These are phyloP conservation scores for Cryptococcus sp. DNA, from an alignment of 1,284 basidiomycete genomes.

Conservation along the genomic window DNA sequence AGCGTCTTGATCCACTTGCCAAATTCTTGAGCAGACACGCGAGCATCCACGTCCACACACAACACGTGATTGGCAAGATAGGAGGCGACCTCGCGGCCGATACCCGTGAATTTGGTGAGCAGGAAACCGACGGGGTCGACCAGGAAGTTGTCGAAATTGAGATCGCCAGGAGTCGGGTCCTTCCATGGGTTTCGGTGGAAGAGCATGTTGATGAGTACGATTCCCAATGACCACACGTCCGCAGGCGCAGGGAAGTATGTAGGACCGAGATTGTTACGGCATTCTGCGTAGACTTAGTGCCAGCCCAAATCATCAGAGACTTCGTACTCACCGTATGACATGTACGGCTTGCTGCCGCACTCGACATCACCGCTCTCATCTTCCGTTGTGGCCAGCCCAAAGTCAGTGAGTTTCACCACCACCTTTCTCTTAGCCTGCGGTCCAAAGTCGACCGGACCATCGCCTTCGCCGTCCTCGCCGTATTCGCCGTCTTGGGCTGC, in stretches of 20 bases:
- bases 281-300: slow-evolving; percentile 63
- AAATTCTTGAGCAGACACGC: slow-evolving; percentile 79
- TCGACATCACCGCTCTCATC: slow-evolving; percentile 91
- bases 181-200: slow-evolving; percentile 99
- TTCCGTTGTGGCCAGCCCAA: slow-evolving; percentile 91
- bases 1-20: slow-evolving; percentile 82
- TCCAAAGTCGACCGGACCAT: slow-evolving; percentile 39
- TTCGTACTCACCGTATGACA: slow-evolving; percentile 80
- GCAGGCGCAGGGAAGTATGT: slow-evolving; percentile 91
- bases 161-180: slow-evolving; percentile 75
- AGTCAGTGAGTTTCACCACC: slow-evolving; percentile 91
- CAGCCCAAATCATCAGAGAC: slow-evolving; percentile 12
- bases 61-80: slow-evolving; percentile 86
- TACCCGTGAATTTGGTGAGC: slow-evolving; percentile 85
- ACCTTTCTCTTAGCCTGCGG: slow-evolving; percentile 61
- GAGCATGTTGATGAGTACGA: slow-evolving; percentile 98
- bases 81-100: slow-evolving; percentile 81
- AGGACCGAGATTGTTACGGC: slow-evolving; percentile 93
- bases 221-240: slow-evolving; percentile 98
- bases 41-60: slow-evolving; percentile 63
- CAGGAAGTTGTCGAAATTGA: slow-evolving; percentile 82
- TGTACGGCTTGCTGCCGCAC: slow-evolving; percentile 97
- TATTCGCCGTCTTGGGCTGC: slow-evolving; percentile 47
- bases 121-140: slow-evolving; percentile 81
- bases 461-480: slow-evolving; percentile 50